Percentiles rank a stretch among this genome's conserved stretches.
Evolutionary conservation across 192 early-diverging fungal species (phyloP).

Genomic region (Rhizophagus prolifer): DNA sequence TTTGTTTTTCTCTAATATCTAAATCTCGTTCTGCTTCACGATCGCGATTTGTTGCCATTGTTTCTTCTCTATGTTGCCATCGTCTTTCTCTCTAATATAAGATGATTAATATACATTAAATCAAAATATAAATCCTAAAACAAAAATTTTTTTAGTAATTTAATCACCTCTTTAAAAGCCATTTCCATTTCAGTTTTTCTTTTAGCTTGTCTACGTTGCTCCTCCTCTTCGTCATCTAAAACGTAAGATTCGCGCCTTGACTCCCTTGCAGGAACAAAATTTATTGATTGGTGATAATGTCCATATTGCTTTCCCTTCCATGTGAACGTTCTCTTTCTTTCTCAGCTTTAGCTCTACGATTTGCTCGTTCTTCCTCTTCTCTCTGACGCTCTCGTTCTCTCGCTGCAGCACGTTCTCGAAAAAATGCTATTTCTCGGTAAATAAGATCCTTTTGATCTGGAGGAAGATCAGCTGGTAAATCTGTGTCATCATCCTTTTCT

Average conservation of each 20-base stretch:
- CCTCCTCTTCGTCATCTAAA: slow-evolving; percentile 42
- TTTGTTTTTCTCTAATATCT: slow-evolving; percentile 41
- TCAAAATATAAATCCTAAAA: not conserved
- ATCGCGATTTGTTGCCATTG: slow-evolving; percentile 45
- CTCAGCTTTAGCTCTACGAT: slow-evolving; percentile 27
- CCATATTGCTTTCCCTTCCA: slow-evolving; percentile 30
- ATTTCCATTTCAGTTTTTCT: slow-evolving; percentile 48
- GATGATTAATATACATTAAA: not conserved
- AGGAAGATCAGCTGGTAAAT: slow-evolving; percentile 48
- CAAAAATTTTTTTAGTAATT: not conserved
- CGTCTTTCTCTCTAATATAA: slow-evolving; percentile 58
- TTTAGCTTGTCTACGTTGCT: slow-evolving; percentile 44
- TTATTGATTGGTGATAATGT: slow-evolving; percentile 31
- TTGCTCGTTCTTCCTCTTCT: slow-evolving; percentile 48
- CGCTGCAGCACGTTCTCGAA: slow-evolving; percentile 59
- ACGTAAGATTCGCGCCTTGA: slow-evolving; percentile 29
- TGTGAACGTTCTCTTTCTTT: slow-evolving; percentile 34
- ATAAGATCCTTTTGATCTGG: slow-evolving; percentile 61
- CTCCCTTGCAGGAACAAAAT: slow-evolving; percentile 49
- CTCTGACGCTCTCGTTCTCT: slow-evolving; percentile 53
- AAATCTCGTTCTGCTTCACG: slow-evolving; percentile 47
- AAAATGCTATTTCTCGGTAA: slow-evolving; percentile 58
- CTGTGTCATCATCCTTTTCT: slow-evolving; percentile 42
- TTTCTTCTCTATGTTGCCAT: slow-evolving; percentile 60
- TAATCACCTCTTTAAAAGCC: slow-evolving; percentile 39